Conservation (phyloP, 805 yeast genomes). For the Yamadazyma endophytica region DNA sequence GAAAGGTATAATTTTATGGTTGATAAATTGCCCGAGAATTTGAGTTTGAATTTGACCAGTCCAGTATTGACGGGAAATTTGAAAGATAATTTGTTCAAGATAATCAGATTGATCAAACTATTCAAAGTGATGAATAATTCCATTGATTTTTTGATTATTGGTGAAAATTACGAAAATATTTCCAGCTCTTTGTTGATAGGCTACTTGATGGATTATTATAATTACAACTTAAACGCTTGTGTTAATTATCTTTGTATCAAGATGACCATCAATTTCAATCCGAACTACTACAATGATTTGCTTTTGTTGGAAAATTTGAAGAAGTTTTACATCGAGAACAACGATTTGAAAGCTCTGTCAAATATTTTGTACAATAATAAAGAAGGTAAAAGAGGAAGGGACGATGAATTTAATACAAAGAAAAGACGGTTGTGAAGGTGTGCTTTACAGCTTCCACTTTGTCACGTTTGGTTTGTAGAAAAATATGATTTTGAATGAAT, state of each 20-base stretch:
- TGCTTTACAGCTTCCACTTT: no score
- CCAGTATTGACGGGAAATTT: slow-evolving; percentile 38
- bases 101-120: slow-evolving; percentile 31
- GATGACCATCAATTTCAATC: slow-evolving; percentile 17
- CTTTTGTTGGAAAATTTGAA: slow-evolving; percentile 35
- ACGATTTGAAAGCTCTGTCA: slow-evolving; percentile 18
- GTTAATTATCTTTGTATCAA: slow-evolving; percentile 18
- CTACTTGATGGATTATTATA: slow-evolving; percentile 38
- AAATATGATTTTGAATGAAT: not conserved
- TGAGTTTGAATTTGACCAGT: slow-evolving; percentile 19
- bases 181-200: slow-evolving; percentile 32
- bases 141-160: slow-evolving; percentile 29
- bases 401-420: slow-evolving; percentile 15
- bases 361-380: slow-evolving; percentile 17
- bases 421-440: slow-evolving; percentile 1
- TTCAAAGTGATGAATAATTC: slow-evolving; percentile 27
- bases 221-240: slow-evolving; percentile 28
- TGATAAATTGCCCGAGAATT: slow-evolving; percentile 25
- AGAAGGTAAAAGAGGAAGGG: slow-evolving; percentile 18
- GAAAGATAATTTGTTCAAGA: slow-evolving; percentile 31
- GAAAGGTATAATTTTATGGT: slow-evolving; percentile 23
- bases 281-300: slow-evolving; percentile 36
- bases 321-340: slow-evolving; percentile 33
- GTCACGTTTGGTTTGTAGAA: no score
- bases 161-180: slow-evolving; percentile 20